phyloP scores from a whole-genome alignment of 2,329 filamentous ascomycete genomes.

The Pyricularia pennisetigena region DNA sequence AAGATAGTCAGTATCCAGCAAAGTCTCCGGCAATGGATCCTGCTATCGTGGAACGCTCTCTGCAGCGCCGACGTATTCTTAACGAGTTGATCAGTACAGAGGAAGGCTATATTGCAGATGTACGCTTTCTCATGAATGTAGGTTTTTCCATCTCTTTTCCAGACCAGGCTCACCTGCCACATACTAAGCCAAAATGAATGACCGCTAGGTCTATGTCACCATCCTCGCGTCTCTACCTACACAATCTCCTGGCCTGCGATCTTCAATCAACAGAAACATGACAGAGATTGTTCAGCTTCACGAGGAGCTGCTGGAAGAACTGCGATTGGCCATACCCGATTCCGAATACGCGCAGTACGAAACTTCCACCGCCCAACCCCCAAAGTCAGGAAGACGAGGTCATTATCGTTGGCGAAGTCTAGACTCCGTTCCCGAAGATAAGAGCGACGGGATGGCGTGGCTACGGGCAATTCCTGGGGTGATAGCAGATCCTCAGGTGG shows the following conservation, averaged over 20 bases:
- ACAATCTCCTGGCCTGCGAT: slow-evolving; percentile 52
- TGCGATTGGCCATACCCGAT: slow-evolving; percentile 62
- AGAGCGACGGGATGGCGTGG: slow-evolving; percentile 24
- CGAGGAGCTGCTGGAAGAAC: slow-evolving; percentile 65
- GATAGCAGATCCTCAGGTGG: slow-evolving; percentile 47
- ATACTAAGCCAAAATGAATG: slow-evolving; percentile 3
- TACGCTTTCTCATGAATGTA: slow-evolving; percentile 82
- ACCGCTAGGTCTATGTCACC: slow-evolving; percentile 59
- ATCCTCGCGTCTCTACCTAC: slow-evolving; percentile 63
- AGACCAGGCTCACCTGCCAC: neutral
- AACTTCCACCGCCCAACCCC: neutral
- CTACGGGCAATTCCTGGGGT: slow-evolving; percentile 38
- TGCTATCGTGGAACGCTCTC: slow-evolving; percentile 58
- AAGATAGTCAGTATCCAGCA: slow-evolving; percentile 55
- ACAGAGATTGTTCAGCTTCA: slow-evolving; percentile 75
- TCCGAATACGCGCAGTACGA: slow-evolving; percentile 49
- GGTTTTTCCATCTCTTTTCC: slow-evolving; percentile 14
- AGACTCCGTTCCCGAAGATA: slow-evolving; percentile 32
- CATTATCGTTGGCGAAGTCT: slow-evolving; percentile 39
- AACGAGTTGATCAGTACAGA: slow-evolving; percentile 83
- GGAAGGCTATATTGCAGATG: slow-evolving; percentile 77
- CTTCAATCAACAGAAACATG: slow-evolving; percentile 70
- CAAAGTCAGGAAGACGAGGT: slow-evolving; percentile 10
- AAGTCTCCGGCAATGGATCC: slow-evolving; percentile 47
- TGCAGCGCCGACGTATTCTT: slow-evolving; percentile 68